A percentile compares a stretch with the other conserved stretches of the same genome.
phyloP scores from a whole-genome alignment of 1,139 yeast species.

The Candida gigantensis region DNA sequence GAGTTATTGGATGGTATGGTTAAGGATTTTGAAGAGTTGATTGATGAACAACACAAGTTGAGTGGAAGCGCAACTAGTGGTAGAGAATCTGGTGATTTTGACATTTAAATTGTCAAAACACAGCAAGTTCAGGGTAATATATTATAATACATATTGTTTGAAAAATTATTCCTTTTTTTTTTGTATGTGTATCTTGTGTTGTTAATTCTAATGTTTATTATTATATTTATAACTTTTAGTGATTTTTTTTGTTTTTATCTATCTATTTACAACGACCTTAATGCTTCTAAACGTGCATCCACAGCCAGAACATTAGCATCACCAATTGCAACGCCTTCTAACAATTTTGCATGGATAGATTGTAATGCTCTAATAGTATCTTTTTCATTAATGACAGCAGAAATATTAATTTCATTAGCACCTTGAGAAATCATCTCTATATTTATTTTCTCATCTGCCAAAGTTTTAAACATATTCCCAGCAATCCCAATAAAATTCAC shows the following conservation, averaged over 20 bases:
- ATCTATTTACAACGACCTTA: slow-evolving; percentile 29
- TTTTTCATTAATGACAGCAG: slow-evolving; percentile 85
- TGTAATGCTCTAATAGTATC: slow-evolving; percentile 85
- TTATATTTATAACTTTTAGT: slow-evolving; percentile 1
- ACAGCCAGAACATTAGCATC: slow-evolving; percentile 39
- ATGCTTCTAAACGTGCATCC: slow-evolving; percentile 39
- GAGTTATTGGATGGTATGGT: slow-evolving; percentile 68
- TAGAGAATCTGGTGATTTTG: slow-evolving; percentile 48
- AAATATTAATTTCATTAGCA: slow-evolving; percentile 94
- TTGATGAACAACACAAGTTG: slow-evolving; percentile 44
- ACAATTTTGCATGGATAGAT: slow-evolving; percentile 76
- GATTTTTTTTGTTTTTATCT: slow-evolving; percentile 6
- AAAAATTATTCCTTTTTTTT: slow-evolving; percentile 6
- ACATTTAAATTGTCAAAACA: slow-evolving; percentile 26
- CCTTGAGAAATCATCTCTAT: slow-evolving; percentile 99
- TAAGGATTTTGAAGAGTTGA: slow-evolving; percentile 63
- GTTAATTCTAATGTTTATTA: background rate
- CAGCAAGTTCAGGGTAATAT: background rate
- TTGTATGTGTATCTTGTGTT: background rate
- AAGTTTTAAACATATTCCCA: slow-evolving; percentile 91
- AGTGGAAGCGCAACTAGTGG: slow-evolving; percentile 20
- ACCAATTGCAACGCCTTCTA: slow-evolving; percentile 51
- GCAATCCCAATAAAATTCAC: slow-evolving; percentile 96
- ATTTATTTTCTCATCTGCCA: slow-evolving; percentile 89
- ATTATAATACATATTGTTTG: background rate